Evolutionary conservation across 345 rosid species (phyloP).

Genomic region (Psidium friedrichsthalianum): DNA sequence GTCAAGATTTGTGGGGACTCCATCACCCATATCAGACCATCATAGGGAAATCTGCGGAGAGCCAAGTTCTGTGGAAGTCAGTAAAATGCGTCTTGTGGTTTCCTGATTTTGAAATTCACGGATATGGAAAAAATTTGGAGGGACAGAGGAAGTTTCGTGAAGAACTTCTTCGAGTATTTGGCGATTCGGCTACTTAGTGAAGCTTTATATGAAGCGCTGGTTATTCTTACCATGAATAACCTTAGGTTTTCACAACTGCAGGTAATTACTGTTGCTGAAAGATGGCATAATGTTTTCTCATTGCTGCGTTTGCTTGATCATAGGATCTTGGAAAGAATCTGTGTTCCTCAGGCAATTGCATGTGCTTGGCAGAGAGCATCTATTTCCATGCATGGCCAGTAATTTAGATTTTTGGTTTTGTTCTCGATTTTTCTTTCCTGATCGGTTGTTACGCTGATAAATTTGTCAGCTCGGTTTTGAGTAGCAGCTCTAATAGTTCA

Average conservation of each 20-base stretch:
- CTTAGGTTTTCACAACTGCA: constrained; percentile 56
- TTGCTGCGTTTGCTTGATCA: background rate
- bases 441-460: background rate
- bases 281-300: background rate
- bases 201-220: constrained; percentile 29
- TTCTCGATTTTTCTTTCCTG: background rate
- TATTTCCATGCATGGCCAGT: background rate
- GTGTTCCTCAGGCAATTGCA: background rate
- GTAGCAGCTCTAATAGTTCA: background rate
- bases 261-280: constrained; percentile 24
- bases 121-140: constrained; percentile 33
- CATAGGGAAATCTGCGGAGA: constrained; percentile 29
- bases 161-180: constrained; percentile 61
- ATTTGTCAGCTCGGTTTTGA: background rate
- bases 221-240: constrained; percentile 71
- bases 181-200: constrained; percentile 62
- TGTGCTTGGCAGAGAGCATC: background rate
- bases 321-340: background rate
- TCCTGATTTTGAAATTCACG: constrained; percentile 36
- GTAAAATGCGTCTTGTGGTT: constrained; percentile 64
- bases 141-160: constrained; percentile 34
- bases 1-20: constrained; percentile 60
- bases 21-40: constrained; percentile 56
- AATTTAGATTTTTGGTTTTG: background rate
- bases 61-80: constrained; percentile 58